Percentiles rank a stretch among this genome's conserved stretches.
Evolutionary conservation across 1,284 basidiomycete genomes (phyloP).

Genomic region (Coniferiporia weirii): DNA sequence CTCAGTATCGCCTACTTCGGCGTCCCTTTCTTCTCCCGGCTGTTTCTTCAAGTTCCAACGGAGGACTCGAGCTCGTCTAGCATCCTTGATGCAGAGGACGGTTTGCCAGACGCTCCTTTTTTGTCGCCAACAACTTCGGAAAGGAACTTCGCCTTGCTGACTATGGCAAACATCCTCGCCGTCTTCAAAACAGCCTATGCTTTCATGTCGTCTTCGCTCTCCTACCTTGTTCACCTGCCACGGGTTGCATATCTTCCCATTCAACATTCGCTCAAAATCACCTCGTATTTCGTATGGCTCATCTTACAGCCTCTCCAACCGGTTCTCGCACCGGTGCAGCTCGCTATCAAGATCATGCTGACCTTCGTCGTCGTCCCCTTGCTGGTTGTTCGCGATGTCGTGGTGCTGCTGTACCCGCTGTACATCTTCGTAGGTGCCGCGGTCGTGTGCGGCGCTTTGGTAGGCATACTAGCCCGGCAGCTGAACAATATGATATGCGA

Average conservation of each 20-base stretch:
- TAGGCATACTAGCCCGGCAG: constrained; percentile 3
- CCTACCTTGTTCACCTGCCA: constrained; percentile 8
- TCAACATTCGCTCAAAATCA: neutral
- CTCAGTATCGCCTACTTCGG: constrained; percentile 7
- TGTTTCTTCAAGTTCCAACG: neutral
- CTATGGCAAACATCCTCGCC: constrained; percentile 1
- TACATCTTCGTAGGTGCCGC: constrained; percentile 17
- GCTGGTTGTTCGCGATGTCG: neutral
- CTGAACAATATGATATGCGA: neutral
- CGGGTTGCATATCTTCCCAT: neutral
- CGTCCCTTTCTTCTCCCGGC: neutral
- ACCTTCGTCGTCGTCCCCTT: constrained; percentile 9
- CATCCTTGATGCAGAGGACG: neutral
- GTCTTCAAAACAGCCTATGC: neutral
- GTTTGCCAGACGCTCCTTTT: neutral
- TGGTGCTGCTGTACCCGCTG: constrained; percentile 8
- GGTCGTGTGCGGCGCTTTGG: constrained; percentile 4
- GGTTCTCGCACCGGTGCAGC: constrained; percentile 3
- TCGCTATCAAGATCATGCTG: constrained; percentile 5
- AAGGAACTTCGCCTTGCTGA: neutral
- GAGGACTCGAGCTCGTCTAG: neutral
- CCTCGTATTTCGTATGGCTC: neutral
- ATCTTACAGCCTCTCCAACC: constrained; percentile 1
- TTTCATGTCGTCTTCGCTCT: neutral
- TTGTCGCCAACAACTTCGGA: neutral